Evolutionary conservation across 2,329 filamentous ascomycete species (phyloP).

Genomic region (Beauveria scarabaeidicola): DNA sequence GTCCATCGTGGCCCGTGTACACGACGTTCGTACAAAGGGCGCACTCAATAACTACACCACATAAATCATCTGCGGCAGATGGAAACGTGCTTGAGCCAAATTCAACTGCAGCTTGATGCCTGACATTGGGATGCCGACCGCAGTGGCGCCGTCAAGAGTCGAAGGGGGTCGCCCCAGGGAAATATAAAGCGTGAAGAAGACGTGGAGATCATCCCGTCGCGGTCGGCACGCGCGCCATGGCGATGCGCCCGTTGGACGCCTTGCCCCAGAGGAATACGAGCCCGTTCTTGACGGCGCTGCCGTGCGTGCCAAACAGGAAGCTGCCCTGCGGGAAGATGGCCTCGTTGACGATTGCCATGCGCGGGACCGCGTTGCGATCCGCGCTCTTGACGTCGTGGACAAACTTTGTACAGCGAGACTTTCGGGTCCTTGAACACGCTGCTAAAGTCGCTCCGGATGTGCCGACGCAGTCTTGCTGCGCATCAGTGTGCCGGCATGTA

Average conservation of each 20-base stretch:
- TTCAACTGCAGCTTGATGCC: too few species aligned
- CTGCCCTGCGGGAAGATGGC: conserved; percentile 6
- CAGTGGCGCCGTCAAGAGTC: too few species aligned
- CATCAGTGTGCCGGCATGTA: not conserved
- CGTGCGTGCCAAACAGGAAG: conserved; percentile 10
- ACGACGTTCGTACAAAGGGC: too few species aligned
- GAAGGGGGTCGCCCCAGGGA: too few species aligned
- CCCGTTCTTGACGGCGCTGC: conserved; percentile 14
- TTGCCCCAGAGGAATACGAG: conserved; percentile 16
- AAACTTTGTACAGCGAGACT: conserved; percentile 10
- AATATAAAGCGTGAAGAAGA: too few species aligned
- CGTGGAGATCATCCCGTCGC: not conserved
- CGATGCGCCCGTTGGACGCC: conserved; percentile 12
- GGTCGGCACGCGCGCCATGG: conserved; percentile 15
- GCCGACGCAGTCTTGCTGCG: not conserved
- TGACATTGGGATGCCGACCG: too few species aligned
- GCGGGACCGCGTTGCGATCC: conserved; percentile 9
- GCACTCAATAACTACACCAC: too few species aligned
- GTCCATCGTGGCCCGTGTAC: too few species aligned
- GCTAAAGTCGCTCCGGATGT: conserved; percentile 9
- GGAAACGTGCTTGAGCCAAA: too few species aligned
- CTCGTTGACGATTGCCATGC: conserved; percentile 10
- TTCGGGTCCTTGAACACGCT: conserved; percentile 8
- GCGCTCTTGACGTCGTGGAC: conserved; percentile 2
- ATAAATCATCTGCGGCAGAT: too few species aligned